Base-by-base conservation (phyloP, 73 alveolate genomes). In the Paramecium biaurelia region DNA sequence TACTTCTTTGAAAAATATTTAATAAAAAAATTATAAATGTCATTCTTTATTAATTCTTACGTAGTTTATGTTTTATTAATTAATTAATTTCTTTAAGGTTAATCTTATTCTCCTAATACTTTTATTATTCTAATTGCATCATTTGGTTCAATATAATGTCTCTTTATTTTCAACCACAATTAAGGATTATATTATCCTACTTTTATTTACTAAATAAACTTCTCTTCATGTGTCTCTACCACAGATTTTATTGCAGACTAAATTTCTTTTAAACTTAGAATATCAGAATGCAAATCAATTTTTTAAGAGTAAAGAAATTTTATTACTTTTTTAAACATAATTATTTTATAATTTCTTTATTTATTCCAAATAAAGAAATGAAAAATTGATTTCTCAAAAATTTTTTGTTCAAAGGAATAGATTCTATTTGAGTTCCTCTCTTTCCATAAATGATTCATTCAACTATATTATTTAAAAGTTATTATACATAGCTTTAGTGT, bases 1-100 rank as follows among this genome's bases (percentile, higher is more conserved):
- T 58, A 57, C 28, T 88, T 38, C 59, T 67, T 68, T 9, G 90
- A 41, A 70, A 89, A 89, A 45, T 76, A 79, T 24, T 43, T 42
- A 9, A 79, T 42, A 79, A 79, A 42, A 45, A 43, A 79, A 79
- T 79, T 79, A 47, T 42, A 79, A 11, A 79, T 79, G 49, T 79
- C 74, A 30, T 41, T 20, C 56, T 23, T 41, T 20, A 79, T 24
- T 14, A 79, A 30, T 47, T 43, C 45, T 12, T 79, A 41, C 1
- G 45, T 42, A 18, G 76, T 43, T 79, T 79, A 24, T 15, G 14
- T 72, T 20, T 79, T 42, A 45, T 45, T 34, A 14, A 79, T 18
- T 79, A 43, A 79, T 42, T 79, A 57, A 23, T 38, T 47, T 18
- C 74, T 79, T 34, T 30, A 32, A 11, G 86, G 10, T 37, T 72